A percentile compares a stretch with the other conserved stretches of the same genome.
These are phyloP conservation scores for Fraxinus platypoda DNA, from an alignment of 305 asterid species.

Conservation along the genomic window DNA sequence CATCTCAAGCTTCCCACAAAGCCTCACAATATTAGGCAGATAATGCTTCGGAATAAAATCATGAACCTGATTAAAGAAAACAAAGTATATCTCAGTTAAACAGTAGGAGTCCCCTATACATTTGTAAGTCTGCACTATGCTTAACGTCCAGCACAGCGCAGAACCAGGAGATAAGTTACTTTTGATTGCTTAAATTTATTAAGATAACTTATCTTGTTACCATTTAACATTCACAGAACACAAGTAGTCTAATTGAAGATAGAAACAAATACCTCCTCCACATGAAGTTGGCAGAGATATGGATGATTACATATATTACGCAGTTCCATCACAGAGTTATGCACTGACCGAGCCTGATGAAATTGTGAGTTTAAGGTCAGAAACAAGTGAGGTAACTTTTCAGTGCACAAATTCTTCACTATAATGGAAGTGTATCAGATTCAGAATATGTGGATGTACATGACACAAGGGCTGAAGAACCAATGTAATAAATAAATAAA, in stretches of 20 bases:
- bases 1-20: constrained; percentile 99
- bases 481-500: background rate
- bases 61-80: constrained; percentile 60
- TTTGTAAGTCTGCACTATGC: constrained; percentile 15
- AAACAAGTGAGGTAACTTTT: background rate
- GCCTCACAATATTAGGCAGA: constrained; percentile 79
- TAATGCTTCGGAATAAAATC: constrained; percentile 87
- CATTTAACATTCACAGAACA: background rate
- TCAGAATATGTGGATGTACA: background rate
- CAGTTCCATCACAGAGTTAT: constrained; percentile 97
- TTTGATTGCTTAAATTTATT: constrained; percentile 17
- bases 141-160: background rate
- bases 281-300: constrained; percentile 97
- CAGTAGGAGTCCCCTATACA: constrained; percentile 3
- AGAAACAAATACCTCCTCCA: constrained; percentile 77
- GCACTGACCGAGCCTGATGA: constrained; percentile 87
- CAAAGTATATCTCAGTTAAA: constrained; percentile 4
- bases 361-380: constrained; percentile 23
- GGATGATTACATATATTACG: constrained; percentile 99
- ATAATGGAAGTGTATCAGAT: background rate
- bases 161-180: background rate
- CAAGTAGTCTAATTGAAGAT: constrained; percentile 18
- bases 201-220: background rate
- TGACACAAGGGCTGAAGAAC: background rate
- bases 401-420: background rate